Evolutionary conservation across 371 early-diverging fungal species (phyloP).

Genomic region (Apophysomyces variabilis): DNA sequence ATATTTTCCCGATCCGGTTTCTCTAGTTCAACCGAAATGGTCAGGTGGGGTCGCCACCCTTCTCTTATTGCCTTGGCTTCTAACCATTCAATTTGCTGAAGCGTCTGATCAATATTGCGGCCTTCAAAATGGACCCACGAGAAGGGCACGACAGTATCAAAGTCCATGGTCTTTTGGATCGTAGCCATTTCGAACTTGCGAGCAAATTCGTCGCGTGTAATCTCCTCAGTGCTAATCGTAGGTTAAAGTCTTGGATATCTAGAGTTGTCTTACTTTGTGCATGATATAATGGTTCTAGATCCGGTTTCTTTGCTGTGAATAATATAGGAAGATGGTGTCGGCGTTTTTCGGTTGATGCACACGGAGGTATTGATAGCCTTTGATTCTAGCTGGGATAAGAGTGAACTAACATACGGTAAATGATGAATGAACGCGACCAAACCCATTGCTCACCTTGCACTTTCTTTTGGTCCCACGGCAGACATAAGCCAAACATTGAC

Average conservation of each 20-base stretch:
- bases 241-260: neutral
- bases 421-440: neutral
- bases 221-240: slow-evolving; percentile 22
- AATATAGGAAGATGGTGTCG: slow-evolving; percentile 66
- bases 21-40: slow-evolving; percentile 71
- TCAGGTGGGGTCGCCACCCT: slow-evolving; percentile 47
- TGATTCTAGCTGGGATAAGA: slow-evolving; percentile 35
- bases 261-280: slow-evolving; percentile 41
- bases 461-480: slow-evolving; percentile 48
- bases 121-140: slow-evolving; percentile 74
- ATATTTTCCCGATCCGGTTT: slow-evolving; percentile 67
- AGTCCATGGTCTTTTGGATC: neutral
- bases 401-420: slow-evolving; percentile 19
- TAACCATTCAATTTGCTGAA: slow-evolving; percentile 63
- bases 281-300: slow-evolving; percentile 69
- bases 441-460: slow-evolving; percentile 38
- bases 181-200: slow-evolving; percentile 14
- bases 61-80: slow-evolving; percentile 40
- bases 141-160: slow-evolving; percentile 17
- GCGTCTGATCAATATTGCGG: slow-evolving; percentile 56
- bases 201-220: slow-evolving; percentile 26
- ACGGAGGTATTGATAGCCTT: slow-evolving; percentile 43
- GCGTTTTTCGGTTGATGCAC: slow-evolving; percentile 40
- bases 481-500: slow-evolving; percentile 54
- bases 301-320: slow-evolving; percentile 54